Evolutionary conservation across 2,329 filamentous ascomycete species (phyloP), one percentile per base, ranked within the genome.

Genomic region (Pseudocercospora cruenta): DNA sequence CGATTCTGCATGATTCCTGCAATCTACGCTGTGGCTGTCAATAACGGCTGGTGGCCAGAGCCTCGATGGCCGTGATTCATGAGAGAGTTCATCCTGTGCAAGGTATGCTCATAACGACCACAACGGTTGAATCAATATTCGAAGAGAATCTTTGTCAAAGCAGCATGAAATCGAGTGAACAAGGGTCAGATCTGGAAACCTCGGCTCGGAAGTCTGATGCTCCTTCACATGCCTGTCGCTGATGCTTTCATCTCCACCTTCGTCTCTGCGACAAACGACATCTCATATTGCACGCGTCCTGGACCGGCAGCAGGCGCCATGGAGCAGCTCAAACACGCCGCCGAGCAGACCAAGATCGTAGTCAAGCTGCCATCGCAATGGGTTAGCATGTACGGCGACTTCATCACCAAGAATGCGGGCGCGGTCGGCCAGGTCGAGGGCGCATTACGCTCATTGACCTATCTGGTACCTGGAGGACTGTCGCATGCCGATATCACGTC

Each of bases 391-490:
- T 96, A 96, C 80, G 88, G 89, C 75, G 90, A 95, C 70, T 97
- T 98, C 81, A 94, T 99, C 82, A 91, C 92, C 69, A 95, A 94
- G 82, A 99, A 99, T 79, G 90, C 93, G 67, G 91, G 93, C 75
- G 93, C 96, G 66, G 93, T 99, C 61, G 92, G 93, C 58, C 94
- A 97, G 82, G 94, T 99, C 69, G 95, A 99, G 82, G 96, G 92
- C 69, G 93, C 93, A 14, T 82, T 99, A 76, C 89, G 95, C 45
- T 97, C 93, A 28, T 82, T 99, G 70, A 97, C 94, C 57, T 99
- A 99, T 78, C 93, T 99, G 71, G 95, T 98, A 58, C 95, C 94
- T 65, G 89, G 92, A 64, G 91, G 92, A 62, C 94, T 94, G 75
- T 88, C 92, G 73, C 94, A 98, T 80, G 94, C 94, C 69, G 95